phyloP scores from a whole-genome alignment of 768 basidiomycete species.

The Phaffia tasmanica region DNA sequence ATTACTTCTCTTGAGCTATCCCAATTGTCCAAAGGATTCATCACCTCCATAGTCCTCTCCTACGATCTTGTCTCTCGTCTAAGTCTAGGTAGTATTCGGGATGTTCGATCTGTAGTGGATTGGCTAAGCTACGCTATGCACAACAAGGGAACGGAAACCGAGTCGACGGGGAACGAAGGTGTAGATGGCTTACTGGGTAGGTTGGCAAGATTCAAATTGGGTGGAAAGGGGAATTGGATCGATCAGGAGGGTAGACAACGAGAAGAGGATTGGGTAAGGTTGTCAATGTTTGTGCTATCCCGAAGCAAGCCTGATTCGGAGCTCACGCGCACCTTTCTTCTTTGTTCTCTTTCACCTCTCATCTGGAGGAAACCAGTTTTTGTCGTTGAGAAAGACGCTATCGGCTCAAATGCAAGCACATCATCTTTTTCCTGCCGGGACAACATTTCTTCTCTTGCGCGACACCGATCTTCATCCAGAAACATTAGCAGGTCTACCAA shows the following conservation, averaged over 20 bases:
- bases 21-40: constrained; percentile 51
- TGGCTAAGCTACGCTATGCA: constrained; percentile 68
- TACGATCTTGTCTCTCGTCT: constrained; percentile 70
- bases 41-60: constrained; percentile 69
- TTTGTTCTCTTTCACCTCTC: constrained; percentile 45
- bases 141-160: constrained; percentile 31
- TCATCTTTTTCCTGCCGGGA: constrained; percentile 62
- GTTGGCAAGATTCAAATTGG: constrained; percentile 24
- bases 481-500: neutral
- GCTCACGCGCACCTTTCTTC: neutral
- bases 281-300: neutral
- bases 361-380: constrained; percentile 45
- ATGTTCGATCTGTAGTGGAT: constrained; percentile 59
- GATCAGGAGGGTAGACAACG: constrained; percentile 15
- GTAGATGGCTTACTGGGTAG: constrained; percentile 24
- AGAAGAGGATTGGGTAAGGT: constrained; percentile 32
- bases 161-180: constrained; percentile 1
- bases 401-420: constrained; percentile 70
- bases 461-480: constrained; percentile 20
- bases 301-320: constrained; percentile 39
- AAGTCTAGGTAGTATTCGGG: constrained; percentile 63
- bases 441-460: constrained; percentile 30
- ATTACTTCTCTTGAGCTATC: constrained; percentile 53
- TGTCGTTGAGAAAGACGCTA: constrained; percentile 67
- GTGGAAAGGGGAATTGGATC: constrained; percentile 23